phyloP scores from a whole-genome alignment of 2,329 filamentous ascomycete species.

The Verticillium klebahnii region DNA sequence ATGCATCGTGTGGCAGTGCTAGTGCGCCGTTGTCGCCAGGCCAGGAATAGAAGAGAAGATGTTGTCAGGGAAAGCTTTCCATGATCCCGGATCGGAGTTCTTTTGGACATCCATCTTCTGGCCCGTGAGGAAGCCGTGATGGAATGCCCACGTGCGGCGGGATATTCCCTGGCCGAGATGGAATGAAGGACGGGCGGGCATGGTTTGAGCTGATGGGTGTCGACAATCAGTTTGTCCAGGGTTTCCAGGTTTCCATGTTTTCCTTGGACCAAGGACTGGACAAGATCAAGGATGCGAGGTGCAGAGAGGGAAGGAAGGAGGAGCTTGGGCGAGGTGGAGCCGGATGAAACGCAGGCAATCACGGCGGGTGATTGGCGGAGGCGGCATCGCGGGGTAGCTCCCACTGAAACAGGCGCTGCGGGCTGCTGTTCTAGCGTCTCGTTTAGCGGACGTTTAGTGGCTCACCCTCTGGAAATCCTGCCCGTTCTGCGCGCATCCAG shows the following conservation, averaged over 20 bases:
- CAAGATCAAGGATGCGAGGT: not conserved
- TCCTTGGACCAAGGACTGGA: not conserved
- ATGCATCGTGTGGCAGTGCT: not conserved
- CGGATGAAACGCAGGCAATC: not conserved
- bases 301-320: not conserved
- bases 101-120: not conserved
- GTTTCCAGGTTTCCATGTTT: not conserved
- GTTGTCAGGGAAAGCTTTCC: not conserved
- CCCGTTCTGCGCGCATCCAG: not conserved
- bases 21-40: not conserved
- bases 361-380: not conserved
- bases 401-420: not conserved
- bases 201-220: not conserved
- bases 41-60: not conserved
- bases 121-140: not conserved
- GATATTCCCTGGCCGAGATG: constrained; percentile 2
- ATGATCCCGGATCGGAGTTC: not conserved
- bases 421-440: not conserved
- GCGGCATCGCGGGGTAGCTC: not conserved
- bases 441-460: not conserved
- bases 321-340: not conserved
- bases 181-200: not conserved
- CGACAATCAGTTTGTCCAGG: not conserved
- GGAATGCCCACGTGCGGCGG: constrained; percentile 2
- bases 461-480: not conserved